A percentile compares a stretch with the other conserved stretches of the same genome.
Conservation (phyloP, 306 rosid species). For the Castanea mollissima region DNA sequence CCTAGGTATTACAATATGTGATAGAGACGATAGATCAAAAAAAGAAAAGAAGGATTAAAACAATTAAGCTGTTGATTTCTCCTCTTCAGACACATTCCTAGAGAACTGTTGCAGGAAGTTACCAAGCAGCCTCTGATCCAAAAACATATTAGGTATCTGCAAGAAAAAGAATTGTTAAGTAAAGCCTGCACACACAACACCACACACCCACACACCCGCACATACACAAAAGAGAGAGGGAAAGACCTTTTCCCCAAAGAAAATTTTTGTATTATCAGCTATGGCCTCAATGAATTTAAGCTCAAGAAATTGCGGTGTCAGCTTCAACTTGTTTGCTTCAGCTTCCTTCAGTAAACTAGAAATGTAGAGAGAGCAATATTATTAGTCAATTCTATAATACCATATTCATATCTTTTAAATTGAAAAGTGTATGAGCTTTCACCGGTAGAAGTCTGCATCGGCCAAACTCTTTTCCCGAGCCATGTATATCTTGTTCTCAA, state of each 20-base stretch:
- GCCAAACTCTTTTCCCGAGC: conserved; percentile 82
- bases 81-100: conserved; percentile 12
- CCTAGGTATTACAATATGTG: too few relatives aligned
- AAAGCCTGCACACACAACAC: conserved; percentile 8
- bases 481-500: conserved; percentile 75
- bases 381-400: background rate
- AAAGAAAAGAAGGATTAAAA: too few relatives aligned
- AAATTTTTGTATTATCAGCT: conserved; percentile 81
- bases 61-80: conserved; percentile 19
- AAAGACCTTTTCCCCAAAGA: conserved; percentile 91
- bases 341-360: conserved; percentile 74
- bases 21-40: too few relatives aligned
- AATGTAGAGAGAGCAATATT: conserved; percentile 11
- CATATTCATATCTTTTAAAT: background rate
- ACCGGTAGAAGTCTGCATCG: conserved; percentile 88
- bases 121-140: conserved; percentile 84
- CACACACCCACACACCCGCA: too few relatives aligned
- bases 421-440: conserved; percentile 16
- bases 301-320: conserved; percentile 88
- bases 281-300: conserved; percentile 80
- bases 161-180: conserved; percentile 21
- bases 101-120: conserved; percentile 59
- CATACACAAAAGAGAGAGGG: background rate
- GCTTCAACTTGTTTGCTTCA: conserved; percentile 91
- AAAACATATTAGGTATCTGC: conserved; percentile 80